Conservation (phyloP, 106 monocot species). For the Platanthera zijinensis region DNA sequence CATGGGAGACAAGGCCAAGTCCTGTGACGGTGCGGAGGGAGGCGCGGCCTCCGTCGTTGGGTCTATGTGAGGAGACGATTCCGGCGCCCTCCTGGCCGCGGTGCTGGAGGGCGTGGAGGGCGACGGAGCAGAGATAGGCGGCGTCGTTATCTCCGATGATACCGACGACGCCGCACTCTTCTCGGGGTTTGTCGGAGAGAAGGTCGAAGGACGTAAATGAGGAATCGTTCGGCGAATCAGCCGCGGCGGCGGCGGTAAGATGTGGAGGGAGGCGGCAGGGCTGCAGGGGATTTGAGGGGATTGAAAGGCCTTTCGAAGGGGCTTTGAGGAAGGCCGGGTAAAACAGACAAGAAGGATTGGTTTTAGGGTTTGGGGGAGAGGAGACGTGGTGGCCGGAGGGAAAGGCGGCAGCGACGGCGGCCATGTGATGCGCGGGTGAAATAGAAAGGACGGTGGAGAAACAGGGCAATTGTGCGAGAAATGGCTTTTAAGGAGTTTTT, state of each 20-base stretch:
- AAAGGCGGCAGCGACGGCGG: conserved; percentile 6
- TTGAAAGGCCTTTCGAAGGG: not conserved
- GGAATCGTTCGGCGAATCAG: not conserved
- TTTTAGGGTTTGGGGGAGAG: conserved; percentile 6
- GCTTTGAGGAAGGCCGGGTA: not conserved
- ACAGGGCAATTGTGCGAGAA: no score
- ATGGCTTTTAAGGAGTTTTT: no score
- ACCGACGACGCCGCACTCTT: conserved; percentile 92
- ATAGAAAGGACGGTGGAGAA: no score
- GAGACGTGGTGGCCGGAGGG: not conserved
- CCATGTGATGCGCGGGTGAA: not conserved
- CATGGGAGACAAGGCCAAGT: conserved; percentile 81
- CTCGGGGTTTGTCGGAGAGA: conserved; percentile 45
- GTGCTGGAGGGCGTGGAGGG: conserved; percentile 86
- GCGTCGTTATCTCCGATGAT: conserved; percentile 83
- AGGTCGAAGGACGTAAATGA: not conserved
- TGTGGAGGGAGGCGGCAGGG: not conserved
- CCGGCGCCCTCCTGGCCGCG: conserved; percentile 92
- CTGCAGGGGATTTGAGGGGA: not conserved
- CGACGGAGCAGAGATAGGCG: conserved; percentile 56
- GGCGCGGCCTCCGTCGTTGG: conserved; percentile 9
- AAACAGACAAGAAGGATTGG: not conserved
- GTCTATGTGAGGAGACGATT: conserved; percentile 50
- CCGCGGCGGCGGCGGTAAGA: not conserved
- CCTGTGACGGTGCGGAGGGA: conserved; percentile 39